These are phyloP conservation scores for Aphanomyces stellatus DNA, from an alignment of 352 stramenopile species.

Conservation along the genomic window DNA sequence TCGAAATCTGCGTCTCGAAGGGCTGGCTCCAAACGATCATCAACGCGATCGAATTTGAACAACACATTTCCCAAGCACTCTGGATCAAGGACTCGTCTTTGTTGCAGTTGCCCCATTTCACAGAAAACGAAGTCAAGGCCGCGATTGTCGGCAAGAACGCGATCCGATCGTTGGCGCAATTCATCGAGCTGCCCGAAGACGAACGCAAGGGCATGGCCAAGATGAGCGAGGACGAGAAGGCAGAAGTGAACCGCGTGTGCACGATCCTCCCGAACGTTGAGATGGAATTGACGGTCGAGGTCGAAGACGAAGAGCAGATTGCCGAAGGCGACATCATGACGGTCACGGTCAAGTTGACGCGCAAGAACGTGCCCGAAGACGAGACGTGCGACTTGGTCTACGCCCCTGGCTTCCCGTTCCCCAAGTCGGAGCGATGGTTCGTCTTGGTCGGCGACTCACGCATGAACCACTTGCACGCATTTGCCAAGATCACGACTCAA, in stretches of 20 bases:
- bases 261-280: conserved; percentile 93
- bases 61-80: conserved; percentile 95
- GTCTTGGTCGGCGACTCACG: conserved; percentile 91
- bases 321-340: conserved; percentile 99
- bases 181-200: conserved; percentile 85
- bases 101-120: conserved; percentile 88
- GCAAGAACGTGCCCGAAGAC: conserved; percentile 94
- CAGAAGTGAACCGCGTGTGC: conserved; percentile 90
- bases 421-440: conserved; percentile 96
- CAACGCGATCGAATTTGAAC: conserved; percentile 96
- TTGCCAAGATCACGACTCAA: conserved; percentile 93
- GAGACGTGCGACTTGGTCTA: conserved; percentile 94
- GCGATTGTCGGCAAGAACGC: conserved; percentile 88
- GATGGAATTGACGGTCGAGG: conserved; percentile 85
- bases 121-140: conserved; percentile 86
- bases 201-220: conserved; percentile 90
- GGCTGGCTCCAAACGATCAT: conserved; percentile 92
- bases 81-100: conserved; percentile 90
- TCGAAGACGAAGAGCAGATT: conserved; percentile 90
- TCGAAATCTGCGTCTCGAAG: conserved; percentile 96
- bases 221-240: conserved; percentile 86
- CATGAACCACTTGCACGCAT: conserved; percentile 93
- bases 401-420: conserved; percentile 92
- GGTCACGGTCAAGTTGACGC: conserved; percentile 92
- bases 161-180: conserved; percentile 90